Evolutionary conservation across 139 green algal species (phyloP), one percentile per base, ranked within the genome.

Genomic region (Picochlorum sp.): DNA sequence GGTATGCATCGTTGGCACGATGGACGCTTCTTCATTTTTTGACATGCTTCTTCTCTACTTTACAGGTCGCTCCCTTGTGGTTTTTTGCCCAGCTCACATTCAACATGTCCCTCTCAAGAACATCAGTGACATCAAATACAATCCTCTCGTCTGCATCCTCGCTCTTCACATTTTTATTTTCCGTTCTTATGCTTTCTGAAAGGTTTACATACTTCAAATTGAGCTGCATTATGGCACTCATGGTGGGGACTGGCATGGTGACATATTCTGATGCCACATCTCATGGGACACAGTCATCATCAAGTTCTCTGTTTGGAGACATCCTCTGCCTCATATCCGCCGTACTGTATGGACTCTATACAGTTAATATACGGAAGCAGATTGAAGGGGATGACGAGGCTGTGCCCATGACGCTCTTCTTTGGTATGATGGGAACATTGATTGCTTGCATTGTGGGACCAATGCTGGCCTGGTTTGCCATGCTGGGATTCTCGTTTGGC

Each of bases 81-180:
- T 97, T 96, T 69, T 6, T 79, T 2, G 92, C 91, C 0, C 92
- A 98, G 77, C 70, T 86, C 9, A 79, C 80, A 23, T 98, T 97
- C 83, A 97, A 96, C 63, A 15, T 67, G 16, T 91, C 79, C 4
- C 76, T 98, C 45, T 47, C 60, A 10, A 50, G 73, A 45, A 98
- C 92, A 3, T 84, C 73, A 20, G 91, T 98, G n/a, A 97, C 87
- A 5, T 89, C 76, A 69, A 98, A 98, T 81, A 97, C 91, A 30
- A 92, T 98, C 45, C 74, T 98, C 6, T 89, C 77, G 52, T 90
- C 80, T n/a, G 81, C 84, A 24, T 88, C 86, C 38, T 76, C 67
- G 45, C 76, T 97, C 20, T 96, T 98, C 81, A 97, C 92, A 4
- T 95, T 90, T 70, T 52, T 71, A 14, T 64, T 95, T 31, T 77